phyloP scores from a whole-genome alignment of 345 rosid species.

The Salix koriyanagi region DNA sequence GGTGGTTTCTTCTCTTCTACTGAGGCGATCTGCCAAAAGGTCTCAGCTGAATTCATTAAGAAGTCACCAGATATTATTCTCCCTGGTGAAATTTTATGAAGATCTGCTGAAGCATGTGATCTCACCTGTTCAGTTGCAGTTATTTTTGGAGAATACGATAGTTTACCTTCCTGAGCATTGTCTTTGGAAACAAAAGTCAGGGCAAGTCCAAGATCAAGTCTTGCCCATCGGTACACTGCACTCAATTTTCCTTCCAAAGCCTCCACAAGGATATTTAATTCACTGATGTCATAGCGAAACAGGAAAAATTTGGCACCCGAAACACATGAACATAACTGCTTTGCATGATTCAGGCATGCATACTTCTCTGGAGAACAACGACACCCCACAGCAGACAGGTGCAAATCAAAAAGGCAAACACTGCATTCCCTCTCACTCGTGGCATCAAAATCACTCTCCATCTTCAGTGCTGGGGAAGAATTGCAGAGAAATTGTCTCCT shows the following conservation, averaged over 20 bases:
- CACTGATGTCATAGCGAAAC: conserved; percentile 77
- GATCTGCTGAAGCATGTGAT: conserved; percentile 32
- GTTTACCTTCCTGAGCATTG: conserved; percentile 35
- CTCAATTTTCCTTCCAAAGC: conserved; percentile 95
- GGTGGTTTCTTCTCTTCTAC: conserved; percentile 30
- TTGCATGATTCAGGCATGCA: conserved; percentile 84
- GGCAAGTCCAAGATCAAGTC: conserved; percentile 86
- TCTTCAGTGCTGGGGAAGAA: conserved; percentile 64
- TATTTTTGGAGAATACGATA: conserved; percentile 39
- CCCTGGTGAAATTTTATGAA: conserved; percentile 35
- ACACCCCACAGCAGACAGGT: conserved; percentile 97
- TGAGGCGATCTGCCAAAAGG: conserved; percentile 13
- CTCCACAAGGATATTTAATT: conserved; percentile 82
- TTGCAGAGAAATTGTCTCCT: conserved; percentile 62
- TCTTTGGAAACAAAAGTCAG: conserved; percentile 48
- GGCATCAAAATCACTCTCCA: conserved; percentile 87
- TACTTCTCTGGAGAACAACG: conserved; percentile 85
- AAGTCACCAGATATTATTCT: conserved; percentile 34
- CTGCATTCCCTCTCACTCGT: conserved; percentile 86
- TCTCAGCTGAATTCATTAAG: conserved; percentile 22
- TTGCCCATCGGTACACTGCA: conserved; percentile 97
- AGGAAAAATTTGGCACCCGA: conserved; percentile 66
- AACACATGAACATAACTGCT: conserved; percentile 76
- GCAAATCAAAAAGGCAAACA: conserved; percentile 87
- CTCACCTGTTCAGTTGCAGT: conserved; percentile 26